phyloP scores from a whole-genome alignment of 179 eudicot species.

The Camellia oleifera region DNA sequence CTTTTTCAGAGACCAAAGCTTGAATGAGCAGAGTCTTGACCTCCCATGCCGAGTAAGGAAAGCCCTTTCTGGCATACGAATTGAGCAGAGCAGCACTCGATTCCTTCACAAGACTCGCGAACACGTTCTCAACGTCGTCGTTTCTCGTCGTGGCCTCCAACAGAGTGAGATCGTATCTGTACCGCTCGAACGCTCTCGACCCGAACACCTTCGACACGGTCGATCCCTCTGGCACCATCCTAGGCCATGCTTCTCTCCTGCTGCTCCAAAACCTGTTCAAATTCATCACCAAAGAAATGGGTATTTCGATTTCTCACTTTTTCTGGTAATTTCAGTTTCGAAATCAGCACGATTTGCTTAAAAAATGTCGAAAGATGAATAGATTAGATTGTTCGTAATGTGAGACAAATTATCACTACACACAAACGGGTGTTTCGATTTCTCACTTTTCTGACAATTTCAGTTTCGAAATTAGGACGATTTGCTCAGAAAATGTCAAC shows the following conservation, averaged over 20 bases:
- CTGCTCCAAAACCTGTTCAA: constrained; percentile 76
- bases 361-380: not conserved
- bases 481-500: too few relatives aligned
- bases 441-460: not conserved
- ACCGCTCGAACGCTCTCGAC: constrained; percentile 64
- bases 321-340: not conserved
- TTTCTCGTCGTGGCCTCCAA: constrained; percentile 65
- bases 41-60: constrained; percentile 75
- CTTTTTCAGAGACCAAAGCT: constrained; percentile 58
- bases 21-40: constrained; percentile 58
- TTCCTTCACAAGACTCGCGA: constrained; percentile 52
- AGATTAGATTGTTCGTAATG: too few relatives aligned
- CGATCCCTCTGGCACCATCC: constrained; percentile 72
- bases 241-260: constrained; percentile 79
- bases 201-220: constrained; percentile 87
- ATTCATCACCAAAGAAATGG: not conserved
- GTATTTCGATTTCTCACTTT: not conserved
- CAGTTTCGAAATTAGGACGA: not conserved
- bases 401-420: too few relatives aligned
- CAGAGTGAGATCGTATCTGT: constrained; percentile 68
- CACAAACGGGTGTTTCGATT: too few relatives aligned
- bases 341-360: not conserved
- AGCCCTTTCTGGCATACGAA: constrained; percentile 73
- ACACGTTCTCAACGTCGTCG: constrained; percentile 59
- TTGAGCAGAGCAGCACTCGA: constrained; percentile 81